Evolutionary conservation across 257 asterid genomes (phyloP), one percentile per base, ranked within the genome.

Genomic region (Avicennia marina): DNA sequence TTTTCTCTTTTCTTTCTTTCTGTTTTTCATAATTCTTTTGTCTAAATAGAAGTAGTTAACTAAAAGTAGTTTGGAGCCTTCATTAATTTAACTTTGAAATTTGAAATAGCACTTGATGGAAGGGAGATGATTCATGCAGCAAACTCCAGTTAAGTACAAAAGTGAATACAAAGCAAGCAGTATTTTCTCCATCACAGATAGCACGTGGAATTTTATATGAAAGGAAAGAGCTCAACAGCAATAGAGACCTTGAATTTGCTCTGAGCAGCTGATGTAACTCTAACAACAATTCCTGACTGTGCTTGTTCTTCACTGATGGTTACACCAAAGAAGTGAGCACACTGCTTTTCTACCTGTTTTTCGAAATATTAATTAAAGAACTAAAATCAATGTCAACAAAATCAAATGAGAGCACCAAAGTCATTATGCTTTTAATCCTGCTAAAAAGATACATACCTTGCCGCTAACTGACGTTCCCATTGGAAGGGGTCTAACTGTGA

Each of bases 241-340:
- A 36, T 11, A 11, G 41, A 5, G 12, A 89, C 99, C 95, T 93
- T 89, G 76, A 93, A 93, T 69, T 93, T 93, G 86, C 99, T 93
- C 73, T 93, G 99, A n/a, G 97, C 79, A 59, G 97, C 89, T 58
- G 99, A 93, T 33, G 90, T 89, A 60, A 79, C 99, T 80, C 99
- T 82, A 62, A 93, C 87, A 46, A 93, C 97, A 60, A 93, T 65
- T 65, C 97, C 99, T 12, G 86, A 72, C 45, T 79, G 94, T 20
- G 99, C 96, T 82, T 89, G 97, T 70, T 93, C 97, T n/a, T 93
- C 97, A 68, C 74, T 84, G 69, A 93, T 86, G 64, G 97, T 89
- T 56, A 93, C 99, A 66, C 97, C 85, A 75, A 83, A 93, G 76
- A 93, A 93, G 72, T 89, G 97, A 34, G 99, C 99, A 38, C 81